Conservation (phyloP, 345 rosid genomes). For the Syzygium aromaticum region DNA sequence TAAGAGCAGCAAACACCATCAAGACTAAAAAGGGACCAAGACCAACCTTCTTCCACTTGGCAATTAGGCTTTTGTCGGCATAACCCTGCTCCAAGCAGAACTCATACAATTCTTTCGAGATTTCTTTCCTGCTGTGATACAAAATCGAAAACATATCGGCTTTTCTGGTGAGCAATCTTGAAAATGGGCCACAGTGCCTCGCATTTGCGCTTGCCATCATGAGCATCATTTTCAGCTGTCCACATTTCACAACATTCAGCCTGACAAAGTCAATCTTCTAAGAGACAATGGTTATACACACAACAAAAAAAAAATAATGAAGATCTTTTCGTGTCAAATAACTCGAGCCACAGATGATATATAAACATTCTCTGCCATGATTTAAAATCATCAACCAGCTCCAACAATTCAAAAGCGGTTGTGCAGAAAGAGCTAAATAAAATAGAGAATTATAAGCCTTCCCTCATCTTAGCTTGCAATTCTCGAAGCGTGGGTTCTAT, state of each 20-base stretch:
- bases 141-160: conserved; percentile 60
- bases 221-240: conserved; percentile 67
- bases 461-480: conserved; percentile 59
- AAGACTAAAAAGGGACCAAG: background rate
- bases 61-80: conserved; percentile 51
- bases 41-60: conserved; percentile 58
- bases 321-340: background rate
- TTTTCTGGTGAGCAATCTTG: conserved; percentile 65
- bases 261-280: background rate
- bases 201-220: conserved; percentile 72
- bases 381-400: background rate
- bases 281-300: background rate
- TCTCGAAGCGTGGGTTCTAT: conserved; percentile 66
- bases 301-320: background rate
- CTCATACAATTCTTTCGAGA: conserved; percentile 63
- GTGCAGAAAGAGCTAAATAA: background rate
- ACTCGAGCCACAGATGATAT: background rate
- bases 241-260: background rate
- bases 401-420: background rate
- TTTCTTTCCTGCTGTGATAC: conserved; percentile 43
- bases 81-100: conserved; percentile 72
- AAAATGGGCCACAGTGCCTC: conserved; percentile 75
- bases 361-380: background rate
- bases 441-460: conserved; percentile 22
- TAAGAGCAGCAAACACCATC: background rate